Percentiles rank a stretch among this genome's conserved stretches.
These are phyloP conservation scores for Mycena citricolor DNA, from an alignment of 1,284 basidiomycete genomes.

Conservation along the genomic window DNA sequence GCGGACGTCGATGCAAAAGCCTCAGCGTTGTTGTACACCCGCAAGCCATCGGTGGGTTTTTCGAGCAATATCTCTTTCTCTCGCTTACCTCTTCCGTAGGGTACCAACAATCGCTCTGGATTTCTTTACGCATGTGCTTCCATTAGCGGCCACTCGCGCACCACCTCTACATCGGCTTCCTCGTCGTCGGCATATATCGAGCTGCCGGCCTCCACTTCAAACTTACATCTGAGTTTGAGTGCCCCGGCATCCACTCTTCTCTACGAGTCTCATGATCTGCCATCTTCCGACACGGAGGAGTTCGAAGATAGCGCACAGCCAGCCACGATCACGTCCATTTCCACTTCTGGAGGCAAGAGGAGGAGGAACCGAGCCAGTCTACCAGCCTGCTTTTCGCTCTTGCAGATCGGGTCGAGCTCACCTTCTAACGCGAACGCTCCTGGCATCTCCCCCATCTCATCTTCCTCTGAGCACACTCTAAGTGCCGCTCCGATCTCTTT, in stretches of 20 bases:
- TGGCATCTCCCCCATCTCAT: slow-evolving; percentile 42
- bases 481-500: too few relatives aligned
- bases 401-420: slow-evolving; percentile 48
- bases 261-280: too few relatives aligned
- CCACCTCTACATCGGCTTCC: slow-evolving; percentile 44
- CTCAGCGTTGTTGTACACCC: slow-evolving; percentile 57
- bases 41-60: slow-evolving; percentile 69
- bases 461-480: slow-evolving; percentile 50
- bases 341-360: too few relatives aligned
- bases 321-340: too few relatives aligned
- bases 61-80: too few relatives aligned
- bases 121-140: too few relatives aligned
- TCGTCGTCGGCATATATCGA: slow-evolving; percentile 46
- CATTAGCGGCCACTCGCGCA: slow-evolving; percentile 54
- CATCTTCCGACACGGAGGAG: too few relatives aligned
- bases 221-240: too few relatives aligned
- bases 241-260: too few relatives aligned
- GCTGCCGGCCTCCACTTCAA: too few relatives aligned
- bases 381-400: slow-evolving; percentile 73
- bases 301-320: too few relatives aligned
- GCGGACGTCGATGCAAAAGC: slow-evolving; percentile 37
- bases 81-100: too few relatives aligned
- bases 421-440: slow-evolving; percentile 9
- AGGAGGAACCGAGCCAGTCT: slow-evolving; percentile 69
- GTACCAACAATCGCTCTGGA: slow-evolving; percentile 67